Evolutionary conservation across 257 asterid genomes (phyloP).

Genomic region (Striga asiatica): DNA sequence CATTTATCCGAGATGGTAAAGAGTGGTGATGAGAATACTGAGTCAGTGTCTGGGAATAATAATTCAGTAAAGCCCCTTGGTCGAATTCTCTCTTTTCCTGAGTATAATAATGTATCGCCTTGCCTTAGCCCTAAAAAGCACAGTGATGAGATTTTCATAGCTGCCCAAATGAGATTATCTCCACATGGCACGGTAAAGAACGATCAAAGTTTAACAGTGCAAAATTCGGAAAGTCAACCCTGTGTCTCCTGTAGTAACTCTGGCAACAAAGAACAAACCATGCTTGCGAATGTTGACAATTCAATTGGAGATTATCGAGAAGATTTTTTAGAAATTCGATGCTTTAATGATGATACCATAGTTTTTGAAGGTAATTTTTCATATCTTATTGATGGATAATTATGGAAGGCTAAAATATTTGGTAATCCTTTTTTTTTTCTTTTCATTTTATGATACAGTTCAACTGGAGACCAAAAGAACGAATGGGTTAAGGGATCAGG

Average conservation of each 20-base stretch:
- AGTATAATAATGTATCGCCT: slow-evolving; percentile 47
- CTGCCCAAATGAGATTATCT: slow-evolving; percentile 36
- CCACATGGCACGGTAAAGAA: slow-evolving; percentile 23
- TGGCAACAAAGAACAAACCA: slow-evolving; percentile 26
- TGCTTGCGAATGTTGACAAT: slow-evolving; percentile 5
- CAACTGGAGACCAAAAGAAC: slow-evolving; percentile 29
- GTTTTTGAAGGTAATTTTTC: slow-evolving; percentile 35
- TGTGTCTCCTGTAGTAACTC: neutral
- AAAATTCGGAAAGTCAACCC: slow-evolving; percentile 22
- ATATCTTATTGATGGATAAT: neutral
- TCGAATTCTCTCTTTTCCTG: slow-evolving; percentile 65
- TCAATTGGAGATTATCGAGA: slow-evolving; percentile 20
- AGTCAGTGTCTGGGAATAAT: slow-evolving; percentile 26
- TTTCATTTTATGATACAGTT: too few species aligned
- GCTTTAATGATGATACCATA: slow-evolving; percentile 16
- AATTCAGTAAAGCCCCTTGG: slow-evolving; percentile 59
- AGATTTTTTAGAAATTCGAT: slow-evolving; percentile 18
- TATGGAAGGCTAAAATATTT: slow-evolving; percentile 5
- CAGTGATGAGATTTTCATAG: slow-evolving; percentile 32
- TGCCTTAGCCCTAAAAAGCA: slow-evolving; percentile 49
- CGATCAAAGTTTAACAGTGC: slow-evolving; percentile 29
- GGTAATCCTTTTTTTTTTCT: too few species aligned
- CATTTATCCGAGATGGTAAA: slow-evolving; percentile 76
- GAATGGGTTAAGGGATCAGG: slow-evolving; percentile 15
- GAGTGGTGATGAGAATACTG: slow-evolving; percentile 35